Evolutionary conservation across 768 basidiomycete species (phyloP).

Genomic region (Trametes maxima): DNA sequence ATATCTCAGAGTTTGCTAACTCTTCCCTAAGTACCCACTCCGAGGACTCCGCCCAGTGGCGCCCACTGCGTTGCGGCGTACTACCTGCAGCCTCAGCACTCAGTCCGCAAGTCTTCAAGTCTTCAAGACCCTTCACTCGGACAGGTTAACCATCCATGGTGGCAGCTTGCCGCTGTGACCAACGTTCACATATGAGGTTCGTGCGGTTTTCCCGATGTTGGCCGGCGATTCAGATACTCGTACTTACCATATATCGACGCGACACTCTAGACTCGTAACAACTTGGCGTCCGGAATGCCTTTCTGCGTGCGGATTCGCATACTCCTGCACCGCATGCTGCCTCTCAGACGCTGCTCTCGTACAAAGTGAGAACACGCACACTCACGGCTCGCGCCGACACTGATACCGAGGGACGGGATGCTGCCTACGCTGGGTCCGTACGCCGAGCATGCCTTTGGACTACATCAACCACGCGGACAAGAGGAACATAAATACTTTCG

Average conservation of each 20-base stretch:
- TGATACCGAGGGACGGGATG: not conserved
- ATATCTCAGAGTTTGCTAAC: no score
- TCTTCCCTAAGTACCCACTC: no score
- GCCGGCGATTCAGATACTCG: not conserved
- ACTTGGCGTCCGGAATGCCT: constrained; percentile 6
- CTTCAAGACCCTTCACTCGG: not conserved
- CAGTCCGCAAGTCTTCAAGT: not conserved
- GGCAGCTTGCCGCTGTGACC: constrained; percentile 8
- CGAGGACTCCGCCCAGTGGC: no score
- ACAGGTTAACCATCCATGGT: no score
- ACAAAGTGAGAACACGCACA: constrained; percentile 6
- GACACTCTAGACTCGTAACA: constrained; percentile 1
- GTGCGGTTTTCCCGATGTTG: constrained; percentile 11
- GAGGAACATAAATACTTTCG: constrained; percentile 13
- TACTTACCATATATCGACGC: constrained; percentile 19
- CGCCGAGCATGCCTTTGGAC: constrained; percentile 3
- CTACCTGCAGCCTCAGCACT: constrained; percentile 10
- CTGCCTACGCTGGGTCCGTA: constrained; percentile 2
- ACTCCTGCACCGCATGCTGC: constrained; percentile 9
- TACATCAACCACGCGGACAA: constrained; percentile 5
- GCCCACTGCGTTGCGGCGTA: no score
- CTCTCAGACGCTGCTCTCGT: not conserved
- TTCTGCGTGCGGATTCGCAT: constrained; percentile 11
- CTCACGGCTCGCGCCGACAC: constrained; percentile 11
- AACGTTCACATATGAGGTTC: constrained; percentile 6